Conservation (phyloP, 108 stramenopile species). For the Hondaea fermentalgiana region DNA sequence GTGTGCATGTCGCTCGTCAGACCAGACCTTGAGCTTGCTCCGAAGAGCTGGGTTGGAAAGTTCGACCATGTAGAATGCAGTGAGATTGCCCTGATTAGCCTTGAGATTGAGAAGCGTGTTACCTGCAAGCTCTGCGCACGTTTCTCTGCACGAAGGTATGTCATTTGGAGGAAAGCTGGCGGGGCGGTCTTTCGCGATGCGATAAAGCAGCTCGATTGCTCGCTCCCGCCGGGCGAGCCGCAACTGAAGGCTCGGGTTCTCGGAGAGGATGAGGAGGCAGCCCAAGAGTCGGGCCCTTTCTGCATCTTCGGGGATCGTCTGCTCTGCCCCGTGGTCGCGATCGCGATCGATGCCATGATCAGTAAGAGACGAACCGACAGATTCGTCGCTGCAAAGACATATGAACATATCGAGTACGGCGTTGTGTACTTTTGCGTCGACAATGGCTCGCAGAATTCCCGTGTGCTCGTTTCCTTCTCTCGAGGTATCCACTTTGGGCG, state of each 20-base stretch:
- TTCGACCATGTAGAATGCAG: background rate
- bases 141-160: background rate
- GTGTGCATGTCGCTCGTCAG: background rate
- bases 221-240: background rate
- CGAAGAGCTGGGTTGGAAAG: background rate
- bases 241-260: background rate
- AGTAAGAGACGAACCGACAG: no score
- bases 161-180: no score
- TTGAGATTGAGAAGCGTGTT: background rate
- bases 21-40: background rate
- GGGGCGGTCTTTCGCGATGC: no score
- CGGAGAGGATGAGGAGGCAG: background rate
- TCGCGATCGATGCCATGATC: no score
- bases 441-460: no score
- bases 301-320: no score
- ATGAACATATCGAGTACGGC: no score
- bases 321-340: no score
- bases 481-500: no score
- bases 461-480: no score
- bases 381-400: no score
- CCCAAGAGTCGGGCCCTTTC: background rate
- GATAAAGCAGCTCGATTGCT: background rate
- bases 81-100: background rate
- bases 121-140: background rate
- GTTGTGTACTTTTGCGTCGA: background rate